These are phyloP conservation scores for Phlyctochytrium bullatum DNA, from an alignment of 192 early-diverging fungal genomes.

Conservation along the genomic window DNA sequence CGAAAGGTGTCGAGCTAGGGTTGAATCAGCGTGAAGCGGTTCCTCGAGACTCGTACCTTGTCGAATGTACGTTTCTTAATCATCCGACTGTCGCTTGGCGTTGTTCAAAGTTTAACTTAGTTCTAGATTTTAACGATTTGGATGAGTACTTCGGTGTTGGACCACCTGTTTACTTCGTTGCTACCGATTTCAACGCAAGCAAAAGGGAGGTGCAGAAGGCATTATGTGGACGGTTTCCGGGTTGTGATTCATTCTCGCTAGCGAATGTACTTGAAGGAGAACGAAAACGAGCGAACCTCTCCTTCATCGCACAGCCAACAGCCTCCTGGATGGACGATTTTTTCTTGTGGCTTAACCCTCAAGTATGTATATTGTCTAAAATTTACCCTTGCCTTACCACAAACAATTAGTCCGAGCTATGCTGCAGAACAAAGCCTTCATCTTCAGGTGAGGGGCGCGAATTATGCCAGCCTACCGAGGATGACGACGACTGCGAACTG, in stretches of 20 bases:
- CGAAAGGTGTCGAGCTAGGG: background rate
- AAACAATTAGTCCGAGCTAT: background rate
- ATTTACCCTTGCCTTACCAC: no score
- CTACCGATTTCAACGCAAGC: background rate
- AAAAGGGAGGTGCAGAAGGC: background rate
- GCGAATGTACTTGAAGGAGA: background rate
- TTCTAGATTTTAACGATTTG: background rate
- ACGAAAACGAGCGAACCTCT: background rate
- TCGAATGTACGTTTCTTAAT: background rate
- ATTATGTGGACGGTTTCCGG: background rate
- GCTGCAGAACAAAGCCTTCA: background rate
- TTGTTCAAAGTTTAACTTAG: background rate
- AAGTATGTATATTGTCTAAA: background rate
- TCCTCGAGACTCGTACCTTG: background rate
- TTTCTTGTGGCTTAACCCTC: background rate
- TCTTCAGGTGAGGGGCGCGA: background rate
- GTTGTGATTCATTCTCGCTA: background rate
- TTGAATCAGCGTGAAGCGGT: background rate
- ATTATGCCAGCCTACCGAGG: background rate
- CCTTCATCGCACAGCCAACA: background rate
- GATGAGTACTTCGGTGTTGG: background rate
- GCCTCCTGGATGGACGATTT: background rate
- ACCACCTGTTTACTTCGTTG: background rate
- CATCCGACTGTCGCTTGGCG: no score
- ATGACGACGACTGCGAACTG: background rate